Evolutionary conservation across 2,329 filamentous ascomycete genomes (phyloP), one percentile per base, ranked within the genome.

Genomic region (Didymosphaeria variabile): DNA sequence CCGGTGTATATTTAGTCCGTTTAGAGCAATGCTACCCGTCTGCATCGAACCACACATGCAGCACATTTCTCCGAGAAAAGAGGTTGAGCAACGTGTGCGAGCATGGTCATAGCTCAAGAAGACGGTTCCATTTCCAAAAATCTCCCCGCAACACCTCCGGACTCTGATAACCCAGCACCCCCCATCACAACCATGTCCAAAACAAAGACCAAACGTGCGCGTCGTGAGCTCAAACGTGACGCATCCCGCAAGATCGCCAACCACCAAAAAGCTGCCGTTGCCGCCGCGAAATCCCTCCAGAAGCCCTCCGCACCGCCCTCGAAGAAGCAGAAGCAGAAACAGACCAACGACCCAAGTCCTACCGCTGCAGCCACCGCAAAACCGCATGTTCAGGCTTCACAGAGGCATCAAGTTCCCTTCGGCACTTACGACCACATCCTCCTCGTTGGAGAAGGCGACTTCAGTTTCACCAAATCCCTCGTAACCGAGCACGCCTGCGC

Each of bases 391-490:
- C 73, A 74, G 62, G 69, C 72, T 56, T 69, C 72, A 65, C 71
- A 74, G 31, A 78, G 78, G 65, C 87, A 84, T 26, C 86, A 81
- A 4, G 88, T 94, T 23, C 91, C 91, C 17, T 94, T 94, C 77
- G 77, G 83, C 26, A 80, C 85, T 42, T 79, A 85, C 68, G 87
- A 93, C 67, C 81, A 85, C 69, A 92, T 94, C 64, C 87, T 95
- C 7, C 86, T 94, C 2, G 80, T 94, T 55, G 92, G 92, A 70
- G 92, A 95, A 74, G 92, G 82, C 66, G 92, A 96, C 78, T 87
- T 95, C 72, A 93, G 90, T 75, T 94, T 93, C 76, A 86, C 91
- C 13, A 85, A 85, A 31, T 89, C 87, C 1, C 83, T 94, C 2
- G 83, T 90, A 55, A 78, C 84, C 56, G 83, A 90, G 70, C 90